Conservation (phyloP, 306 rosid genomes). For the Corylus avellana region DNA sequence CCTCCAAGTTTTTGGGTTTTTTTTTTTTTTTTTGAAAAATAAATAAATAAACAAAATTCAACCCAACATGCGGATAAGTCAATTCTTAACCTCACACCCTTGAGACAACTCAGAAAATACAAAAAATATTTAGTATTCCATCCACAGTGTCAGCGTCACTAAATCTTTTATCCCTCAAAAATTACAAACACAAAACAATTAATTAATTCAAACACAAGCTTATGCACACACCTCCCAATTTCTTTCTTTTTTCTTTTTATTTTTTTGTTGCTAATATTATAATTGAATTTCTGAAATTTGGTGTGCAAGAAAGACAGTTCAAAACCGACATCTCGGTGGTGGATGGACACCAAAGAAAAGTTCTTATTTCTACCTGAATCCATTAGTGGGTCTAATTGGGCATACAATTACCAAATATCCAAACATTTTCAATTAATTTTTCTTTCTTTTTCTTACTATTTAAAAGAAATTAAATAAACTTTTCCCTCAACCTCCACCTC, state of each 20-base stretch:
- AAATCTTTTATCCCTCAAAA: not conserved
- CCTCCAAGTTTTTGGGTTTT: conserved; percentile 39
- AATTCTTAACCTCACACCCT: conserved; percentile 11
- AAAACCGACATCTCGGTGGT: not conserved
- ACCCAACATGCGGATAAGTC: not conserved
- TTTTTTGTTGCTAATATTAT: no score
- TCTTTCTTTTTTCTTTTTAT: no score
- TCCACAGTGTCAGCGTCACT: not conserved
- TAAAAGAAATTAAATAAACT: no score
- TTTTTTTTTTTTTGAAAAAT: not conserved
- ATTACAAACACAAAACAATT: not conserved
- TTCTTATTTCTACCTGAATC: not conserved
- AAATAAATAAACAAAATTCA: not conserved
- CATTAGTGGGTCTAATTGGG: not conserved
- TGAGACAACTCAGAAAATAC: conserved; percentile 2
- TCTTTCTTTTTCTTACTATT: no score
- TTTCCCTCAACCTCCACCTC: no score
- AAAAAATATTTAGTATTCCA: conserved; percentile 7
- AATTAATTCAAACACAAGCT: not conserved
- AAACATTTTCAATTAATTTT: no score
- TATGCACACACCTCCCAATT: not conserved
- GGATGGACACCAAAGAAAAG: not conserved
- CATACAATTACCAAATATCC: no score
- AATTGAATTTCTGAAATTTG: not conserved
- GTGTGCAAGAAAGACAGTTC: not conserved